Conservation (phyloP, 257 asterid genomes). For the Anisodus acutangulus region DNA sequence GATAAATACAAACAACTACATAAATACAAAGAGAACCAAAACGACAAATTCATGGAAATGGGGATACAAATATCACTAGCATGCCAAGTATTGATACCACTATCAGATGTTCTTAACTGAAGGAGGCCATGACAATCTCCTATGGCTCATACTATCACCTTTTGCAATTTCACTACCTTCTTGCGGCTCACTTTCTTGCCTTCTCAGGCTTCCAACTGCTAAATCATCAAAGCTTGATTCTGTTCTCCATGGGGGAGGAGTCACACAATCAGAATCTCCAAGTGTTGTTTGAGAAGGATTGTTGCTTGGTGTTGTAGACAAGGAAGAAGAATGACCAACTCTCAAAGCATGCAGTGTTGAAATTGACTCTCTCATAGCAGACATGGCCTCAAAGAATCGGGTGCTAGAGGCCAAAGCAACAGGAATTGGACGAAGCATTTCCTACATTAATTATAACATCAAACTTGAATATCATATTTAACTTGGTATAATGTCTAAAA, state of each 20-base stretch:
- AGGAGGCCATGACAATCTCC: constrained; percentile 80
- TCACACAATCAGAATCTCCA: constrained; percentile 66
- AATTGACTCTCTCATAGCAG: constrained; percentile 93
- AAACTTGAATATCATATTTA: neutral
- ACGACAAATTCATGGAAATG: neutral
- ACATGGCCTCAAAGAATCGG: constrained; percentile 93
- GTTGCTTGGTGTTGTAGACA: constrained; percentile 31
- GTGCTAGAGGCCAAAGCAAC: constrained; percentile 98
- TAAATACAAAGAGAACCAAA: neutral
- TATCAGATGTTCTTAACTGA: constrained; percentile 46
- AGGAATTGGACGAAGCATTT: constrained; percentile 96
- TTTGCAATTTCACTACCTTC: constrained; percentile 39
- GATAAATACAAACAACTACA: neutral
- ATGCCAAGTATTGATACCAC: neutral
- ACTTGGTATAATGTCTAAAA: neutral
- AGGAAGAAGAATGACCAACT: constrained; percentile 67
- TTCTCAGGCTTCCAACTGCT: constrained; percentile 46
- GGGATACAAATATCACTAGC: neutral
- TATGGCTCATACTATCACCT: constrained; percentile 49
- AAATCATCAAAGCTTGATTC: constrained; percentile 71
- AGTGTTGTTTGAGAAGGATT: neutral
- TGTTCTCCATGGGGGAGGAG: constrained; percentile 80
- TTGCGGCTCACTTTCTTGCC: constrained; percentile 48
- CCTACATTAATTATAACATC: constrained; percentile 47
- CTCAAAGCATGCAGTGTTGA: constrained; percentile 83